Evolutionary conservation across 2,329 filamentous ascomycete genomes (phyloP).

Genomic region (Hypoxylon sp.): DNA sequence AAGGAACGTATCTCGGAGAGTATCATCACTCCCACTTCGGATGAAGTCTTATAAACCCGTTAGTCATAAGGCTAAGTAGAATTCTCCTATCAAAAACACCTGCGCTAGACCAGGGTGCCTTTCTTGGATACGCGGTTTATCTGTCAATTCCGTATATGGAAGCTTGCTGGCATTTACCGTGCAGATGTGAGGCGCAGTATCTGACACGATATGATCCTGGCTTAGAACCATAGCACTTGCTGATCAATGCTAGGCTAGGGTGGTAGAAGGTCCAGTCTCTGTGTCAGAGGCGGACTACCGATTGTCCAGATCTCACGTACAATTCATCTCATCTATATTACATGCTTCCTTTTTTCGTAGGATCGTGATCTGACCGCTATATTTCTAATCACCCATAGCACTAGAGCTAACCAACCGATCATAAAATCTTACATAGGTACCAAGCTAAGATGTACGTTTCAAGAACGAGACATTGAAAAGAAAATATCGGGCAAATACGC

Average conservation of each 20-base stretch:
- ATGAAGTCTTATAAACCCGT: conserved; percentile 2
- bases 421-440: not conserved
- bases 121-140: conserved; percentile 1
- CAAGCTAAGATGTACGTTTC: too few relatives aligned
- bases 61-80: conserved; percentile 1
- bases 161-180: conserved; percentile 5
- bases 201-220: conserved; percentile 19
- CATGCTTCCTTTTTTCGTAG: not conserved
- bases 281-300: not conserved
- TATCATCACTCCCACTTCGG: not conserved
- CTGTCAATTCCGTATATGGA: conserved; percentile 16
- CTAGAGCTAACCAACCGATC: not conserved
- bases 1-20: conserved; percentile 5
- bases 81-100: conserved; percentile 3
- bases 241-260: not conserved
- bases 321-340: not conserved
- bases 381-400: not conserved
- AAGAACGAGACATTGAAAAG: too few relatives aligned
- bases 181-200: conserved; percentile 12
- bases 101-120: not conserved
- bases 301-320: not conserved
- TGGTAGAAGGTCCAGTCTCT: not conserved
- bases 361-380: not conserved
- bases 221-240: conserved; percentile 8
- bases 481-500: not conserved